Evolutionary conservation across 1,284 basidiomycete species (phyloP), one percentile per base, ranked within the genome.

Genomic region (Boletus calvinii): DNA sequence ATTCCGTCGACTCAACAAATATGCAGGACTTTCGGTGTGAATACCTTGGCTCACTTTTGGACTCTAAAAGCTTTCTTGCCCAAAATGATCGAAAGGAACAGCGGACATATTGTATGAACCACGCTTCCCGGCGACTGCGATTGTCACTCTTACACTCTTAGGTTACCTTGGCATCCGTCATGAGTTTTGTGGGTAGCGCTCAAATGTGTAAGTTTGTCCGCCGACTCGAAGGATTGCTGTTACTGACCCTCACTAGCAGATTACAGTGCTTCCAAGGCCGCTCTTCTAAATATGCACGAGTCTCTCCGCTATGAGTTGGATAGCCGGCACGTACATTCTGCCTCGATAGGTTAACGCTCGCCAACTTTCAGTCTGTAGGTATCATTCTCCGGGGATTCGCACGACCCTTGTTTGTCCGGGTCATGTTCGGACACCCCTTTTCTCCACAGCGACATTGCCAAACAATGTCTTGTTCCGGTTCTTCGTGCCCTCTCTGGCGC

Each of bases 31-130:
- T 92, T 98, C 63, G 83, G 83, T 24, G 89, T 94, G 50, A 98
- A 99, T 66, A 85, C 89, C 1, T 71, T 97, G 0, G 81, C 91
- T 2, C 92, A 95, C 65, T 98, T 92, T 68, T 97, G 91, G 86
- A 87, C 85, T 4, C 70, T 96, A 39, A 94, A 95, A 64, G 89
- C 90, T 1, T 97, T 98, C 77, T 77, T 99, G n/a, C 96, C 96
- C 1, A 79, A 78, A 35, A 90, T 99, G 86, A 78, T 98, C 44
- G 80, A 81, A 59, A 73, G 74, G 30, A 87, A 89, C 40, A 70
- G 71, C 1, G 95, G 95, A 0, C 96, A 99, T 66, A 84, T 99
- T 58, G 90, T 93, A 64, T 47, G 83, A 72, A n/a, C 17, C 45
- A 44, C n/a, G 1, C 11, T 29, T 41, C 8, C 10, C 13, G 10